Evolutionary conservation across 495 filamentous ascomycete genomes (phyloP).

Genomic region (Aspergillus olivimuriae): DNA sequence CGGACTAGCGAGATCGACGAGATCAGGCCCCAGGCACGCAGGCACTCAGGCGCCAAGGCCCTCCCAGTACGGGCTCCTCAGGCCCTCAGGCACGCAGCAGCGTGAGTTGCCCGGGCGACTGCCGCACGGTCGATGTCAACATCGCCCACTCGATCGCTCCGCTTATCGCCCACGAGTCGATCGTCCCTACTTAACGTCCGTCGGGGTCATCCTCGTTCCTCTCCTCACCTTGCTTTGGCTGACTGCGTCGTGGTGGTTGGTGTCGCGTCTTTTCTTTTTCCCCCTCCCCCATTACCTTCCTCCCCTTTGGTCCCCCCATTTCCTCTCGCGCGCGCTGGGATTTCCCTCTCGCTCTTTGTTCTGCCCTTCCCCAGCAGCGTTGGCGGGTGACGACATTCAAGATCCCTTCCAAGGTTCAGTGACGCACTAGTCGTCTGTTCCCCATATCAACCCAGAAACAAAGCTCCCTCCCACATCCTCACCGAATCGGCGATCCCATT

Average conservation of each 20-base stretch:
- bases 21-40: neutral
- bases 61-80: conserved; percentile 9
- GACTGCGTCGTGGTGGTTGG: no score
- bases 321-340: no score
- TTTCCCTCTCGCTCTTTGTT: no score
- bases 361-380: no score
- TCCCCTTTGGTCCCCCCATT: no score
- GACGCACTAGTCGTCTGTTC: no score
- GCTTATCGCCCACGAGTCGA: neutral
- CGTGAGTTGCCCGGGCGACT: conserved; percentile 35
- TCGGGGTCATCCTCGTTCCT: conserved; percentile 1
- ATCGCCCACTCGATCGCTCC: conserved; percentile 5
- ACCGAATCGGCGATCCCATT: conserved; percentile 14
- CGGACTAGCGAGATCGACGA: conserved; percentile 27
- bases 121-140: conserved; percentile 29
- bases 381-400: no score
- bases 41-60: conserved; percentile 15
- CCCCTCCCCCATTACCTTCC: conserved; percentile 9
- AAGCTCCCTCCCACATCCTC: conserved; percentile 5
- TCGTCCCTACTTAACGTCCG: conserved; percentile 10
- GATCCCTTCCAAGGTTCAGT: neutral
- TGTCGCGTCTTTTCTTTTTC: conserved; percentile 5
- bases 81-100: conserved; percentile 10
- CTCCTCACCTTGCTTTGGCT: conserved; percentile 2
- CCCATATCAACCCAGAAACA: conserved; percentile 7